Conservation (phyloP, 345 rosid species). For the Combretum micranthum region DNA sequence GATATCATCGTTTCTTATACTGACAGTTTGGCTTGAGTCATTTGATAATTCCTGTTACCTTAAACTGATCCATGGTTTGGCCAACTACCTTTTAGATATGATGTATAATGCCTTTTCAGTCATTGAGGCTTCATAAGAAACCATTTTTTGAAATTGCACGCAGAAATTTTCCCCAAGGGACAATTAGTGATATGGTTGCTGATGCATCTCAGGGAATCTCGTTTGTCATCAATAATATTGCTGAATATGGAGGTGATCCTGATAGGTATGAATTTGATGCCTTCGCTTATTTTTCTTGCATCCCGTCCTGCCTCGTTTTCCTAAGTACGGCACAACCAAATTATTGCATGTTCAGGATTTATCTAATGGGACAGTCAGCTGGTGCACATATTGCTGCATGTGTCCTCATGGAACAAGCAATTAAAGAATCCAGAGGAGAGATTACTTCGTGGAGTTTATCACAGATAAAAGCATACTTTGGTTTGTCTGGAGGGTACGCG, state of each 20-base stretch:
- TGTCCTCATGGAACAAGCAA: slow-evolving; percentile 82
- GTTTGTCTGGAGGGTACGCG: slow-evolving; percentile 87
- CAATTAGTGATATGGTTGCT: slow-evolving; percentile 79
- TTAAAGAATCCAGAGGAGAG: slow-evolving; percentile 63
- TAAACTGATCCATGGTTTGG: too few relatives aligned
- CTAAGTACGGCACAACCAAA: background rate
- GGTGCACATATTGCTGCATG: slow-evolving; percentile 97
- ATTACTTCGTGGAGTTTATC: slow-evolving; percentile 67
- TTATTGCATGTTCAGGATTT: slow-evolving; percentile 47
- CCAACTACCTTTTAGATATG: too few relatives aligned
- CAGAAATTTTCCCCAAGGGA: slow-evolving; percentile 98
- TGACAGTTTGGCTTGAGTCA: too few relatives aligned
- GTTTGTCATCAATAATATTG: slow-evolving; percentile 66
- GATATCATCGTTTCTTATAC: background rate
- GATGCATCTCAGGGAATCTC: slow-evolving; percentile 85
- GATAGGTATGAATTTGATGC: slow-evolving; percentile 34
- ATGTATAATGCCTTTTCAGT: too few relatives aligned
- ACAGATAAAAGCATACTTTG: slow-evolving; percentile 79
- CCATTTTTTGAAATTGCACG: slow-evolving; percentile 11
- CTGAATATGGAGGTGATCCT: slow-evolving; percentile 89
- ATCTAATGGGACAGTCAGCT: slow-evolving; percentile 97
- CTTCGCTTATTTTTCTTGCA: background rate
- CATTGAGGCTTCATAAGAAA: background rate
- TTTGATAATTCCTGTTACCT: too few relatives aligned
- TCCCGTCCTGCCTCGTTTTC: background rate